A percentile compares a stretch with the other conserved stretches of the same genome.
phyloP scores from a whole-genome alignment of 1,284 basidiomycete genomes.

The Microbotryum silenes-acaulis region DNA sequence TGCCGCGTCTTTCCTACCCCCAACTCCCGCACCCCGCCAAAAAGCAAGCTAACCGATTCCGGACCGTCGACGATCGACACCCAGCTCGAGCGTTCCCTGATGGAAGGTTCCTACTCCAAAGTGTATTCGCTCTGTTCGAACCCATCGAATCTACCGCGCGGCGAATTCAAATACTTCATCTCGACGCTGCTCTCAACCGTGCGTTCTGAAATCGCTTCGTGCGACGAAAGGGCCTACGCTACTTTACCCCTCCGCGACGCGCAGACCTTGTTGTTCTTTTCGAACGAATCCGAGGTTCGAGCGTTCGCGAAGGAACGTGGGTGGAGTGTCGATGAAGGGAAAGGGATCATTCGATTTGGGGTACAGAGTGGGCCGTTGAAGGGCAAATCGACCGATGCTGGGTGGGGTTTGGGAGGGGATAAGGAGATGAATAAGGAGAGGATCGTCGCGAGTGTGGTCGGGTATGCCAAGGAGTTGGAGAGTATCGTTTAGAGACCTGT shows the following conservation, averaged over 20 bases:
- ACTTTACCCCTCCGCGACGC: slow-evolving; percentile 80
- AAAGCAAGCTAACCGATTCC: too few species aligned
- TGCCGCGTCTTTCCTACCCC: too few species aligned
- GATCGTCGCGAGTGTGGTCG: slow-evolving; percentile 63
- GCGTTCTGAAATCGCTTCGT: slow-evolving; percentile 85
- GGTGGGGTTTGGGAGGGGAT: slow-evolving; percentile 64
- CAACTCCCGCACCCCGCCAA: too few species aligned
- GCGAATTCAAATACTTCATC: slow-evolving; percentile 84
- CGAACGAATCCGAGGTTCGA: slow-evolving; percentile 63
- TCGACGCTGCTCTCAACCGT: slow-evolving; percentile 89
- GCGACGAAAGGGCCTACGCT: slow-evolving; percentile 82
- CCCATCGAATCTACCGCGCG: slow-evolving; percentile 37
- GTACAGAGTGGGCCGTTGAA: slow-evolving; percentile 53
- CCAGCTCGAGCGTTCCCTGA: slow-evolving; percentile 77
- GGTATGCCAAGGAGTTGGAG: slow-evolving; percentile 75
- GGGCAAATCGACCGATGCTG: slow-evolving; percentile 48
- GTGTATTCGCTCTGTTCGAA: slow-evolving; percentile 77
- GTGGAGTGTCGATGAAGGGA: not conserved
- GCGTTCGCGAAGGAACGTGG: slow-evolving; percentile 59
- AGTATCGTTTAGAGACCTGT: slow-evolving; percentile 62
- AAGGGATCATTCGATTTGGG: slow-evolving; percentile 41
- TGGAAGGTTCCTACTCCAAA: slow-evolving; percentile 98
- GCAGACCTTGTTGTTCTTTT: slow-evolving; percentile 79
- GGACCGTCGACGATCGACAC: too few species aligned
- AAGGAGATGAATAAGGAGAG: slow-evolving; percentile 72